Conservation (phyloP, 495 filamentous ascomycete species). For the Penicillium samsonianum region DNA sequence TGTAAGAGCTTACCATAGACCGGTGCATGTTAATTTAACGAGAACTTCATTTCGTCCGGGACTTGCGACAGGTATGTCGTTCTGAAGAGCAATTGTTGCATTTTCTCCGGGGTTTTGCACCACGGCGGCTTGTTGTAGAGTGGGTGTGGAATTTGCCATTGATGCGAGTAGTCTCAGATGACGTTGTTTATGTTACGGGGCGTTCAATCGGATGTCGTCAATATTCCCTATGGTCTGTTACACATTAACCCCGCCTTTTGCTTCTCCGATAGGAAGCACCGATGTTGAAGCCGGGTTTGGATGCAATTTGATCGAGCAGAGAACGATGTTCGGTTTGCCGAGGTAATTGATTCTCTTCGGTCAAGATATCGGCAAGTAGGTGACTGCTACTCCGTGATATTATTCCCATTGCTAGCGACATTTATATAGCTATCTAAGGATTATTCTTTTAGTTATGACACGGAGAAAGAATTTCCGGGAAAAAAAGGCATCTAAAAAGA, state of each 20-base stretch:
- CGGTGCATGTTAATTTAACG: constrained; percentile 26
- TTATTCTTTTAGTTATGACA: background rate
- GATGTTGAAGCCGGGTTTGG: background rate
- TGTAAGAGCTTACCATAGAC: constrained; percentile 22
- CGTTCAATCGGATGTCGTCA: background rate
- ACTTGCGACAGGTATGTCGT: constrained; percentile 15
- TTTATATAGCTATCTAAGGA: background rate
- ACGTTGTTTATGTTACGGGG: background rate
- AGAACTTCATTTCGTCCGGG: constrained; percentile 25
- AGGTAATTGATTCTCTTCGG: constrained; percentile 8
- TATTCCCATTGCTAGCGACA: no score
- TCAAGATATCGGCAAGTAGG: constrained; percentile 4
- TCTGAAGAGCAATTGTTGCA: constrained; percentile 13
- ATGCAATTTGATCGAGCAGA: background rate
- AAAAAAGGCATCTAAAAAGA: background rate
- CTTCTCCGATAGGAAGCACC: background rate
- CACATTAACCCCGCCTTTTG: background rate
- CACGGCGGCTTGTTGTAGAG: constrained; percentile 21
- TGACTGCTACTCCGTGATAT: background rate
- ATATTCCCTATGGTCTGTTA: background rate
- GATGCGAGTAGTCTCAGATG: background rate
- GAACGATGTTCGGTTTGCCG: constrained; percentile 5
- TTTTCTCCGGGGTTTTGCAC: constrained; percentile 22
- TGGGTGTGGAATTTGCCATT: constrained; percentile 14
- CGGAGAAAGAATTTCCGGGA: background rate